A percentile compares a stretch with the other conserved stretches of the same genome.
These are phyloP conservation scores for Colletotrichum liriopes DNA, from an alignment of 2,329 filamentous ascomycete species.

Conservation along the genomic window DNA sequence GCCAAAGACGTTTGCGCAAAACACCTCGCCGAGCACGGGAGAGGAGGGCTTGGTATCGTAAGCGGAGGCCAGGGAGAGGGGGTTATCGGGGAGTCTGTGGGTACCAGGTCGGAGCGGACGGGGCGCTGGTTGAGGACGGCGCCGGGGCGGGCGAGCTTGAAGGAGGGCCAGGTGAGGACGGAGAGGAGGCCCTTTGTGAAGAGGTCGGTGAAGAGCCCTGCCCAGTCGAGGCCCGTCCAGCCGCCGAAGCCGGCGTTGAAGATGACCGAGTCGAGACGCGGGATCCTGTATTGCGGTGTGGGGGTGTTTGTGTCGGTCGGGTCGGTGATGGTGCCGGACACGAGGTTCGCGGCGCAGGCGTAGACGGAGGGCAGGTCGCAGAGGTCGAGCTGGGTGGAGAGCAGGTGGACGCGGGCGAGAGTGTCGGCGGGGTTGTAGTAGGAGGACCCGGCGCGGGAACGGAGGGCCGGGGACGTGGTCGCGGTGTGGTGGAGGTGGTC, in stretches of 20 bases:
- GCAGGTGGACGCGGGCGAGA: slow-evolving; percentile 69
- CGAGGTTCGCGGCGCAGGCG: slow-evolving; percentile 63
- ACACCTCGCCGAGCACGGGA: slow-evolving; percentile 83
- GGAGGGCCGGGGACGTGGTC: slow-evolving; percentile 56
- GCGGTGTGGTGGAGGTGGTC: slow-evolving; percentile 71
- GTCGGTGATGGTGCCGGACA: slow-evolving; percentile 62
- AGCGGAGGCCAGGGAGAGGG: slow-evolving; percentile 29
- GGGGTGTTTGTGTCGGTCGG: slow-evolving; percentile 56
- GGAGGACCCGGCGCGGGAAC: slow-evolving; percentile 54
- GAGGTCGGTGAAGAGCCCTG: slow-evolving; percentile 66
- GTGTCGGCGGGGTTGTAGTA: slow-evolving; percentile 59
- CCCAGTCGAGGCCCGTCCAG: slow-evolving; percentile 85
- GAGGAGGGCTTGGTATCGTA: slow-evolving; percentile 62
- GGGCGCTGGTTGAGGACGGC: slow-evolving; percentile 59
- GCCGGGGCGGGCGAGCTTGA: slow-evolving; percentile 75
- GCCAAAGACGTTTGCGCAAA: slow-evolving; percentile 93
- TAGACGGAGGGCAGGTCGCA: slow-evolving; percentile 70
- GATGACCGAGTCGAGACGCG: slow-evolving; percentile 83
- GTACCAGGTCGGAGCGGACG: slow-evolving; percentile 43
- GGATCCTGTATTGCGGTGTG: slow-evolving; percentile 59
- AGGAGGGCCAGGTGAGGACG: slow-evolving; percentile 82
- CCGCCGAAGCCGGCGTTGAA: slow-evolving; percentile 93
- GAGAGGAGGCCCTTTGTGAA: slow-evolving; percentile 75
- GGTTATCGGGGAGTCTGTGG: slow-evolving; percentile 30
- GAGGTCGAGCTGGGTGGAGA: slow-evolving; percentile 73